Conservation (phyloP, 1,284 basidiomycete genomes). For the Cutaneotrichosporon arboriforme region DNA sequence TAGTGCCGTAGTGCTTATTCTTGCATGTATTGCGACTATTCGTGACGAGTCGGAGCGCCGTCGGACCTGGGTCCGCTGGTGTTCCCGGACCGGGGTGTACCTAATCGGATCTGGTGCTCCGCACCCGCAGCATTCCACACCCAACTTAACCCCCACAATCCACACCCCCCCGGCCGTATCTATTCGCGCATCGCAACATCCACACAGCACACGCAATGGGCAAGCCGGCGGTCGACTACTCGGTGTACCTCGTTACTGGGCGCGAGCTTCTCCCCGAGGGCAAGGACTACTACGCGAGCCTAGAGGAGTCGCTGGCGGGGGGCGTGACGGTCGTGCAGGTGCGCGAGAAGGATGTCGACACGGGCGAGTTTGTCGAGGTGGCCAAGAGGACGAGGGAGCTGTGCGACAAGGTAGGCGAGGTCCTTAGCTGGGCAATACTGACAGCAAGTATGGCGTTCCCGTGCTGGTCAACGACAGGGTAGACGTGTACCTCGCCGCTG, state of each 20-base stretch:
- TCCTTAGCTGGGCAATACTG: not conserved
- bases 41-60: not conserved
- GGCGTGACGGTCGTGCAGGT: conserved; percentile 87
- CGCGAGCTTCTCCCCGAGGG: conserved; percentile 71
- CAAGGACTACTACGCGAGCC: conserved; percentile 67
- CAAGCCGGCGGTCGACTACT: conserved; percentile 58
- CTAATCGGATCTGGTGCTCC: not conserved
- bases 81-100: not conserved
- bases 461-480: conserved; percentile 88
- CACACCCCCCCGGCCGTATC: not conserved
- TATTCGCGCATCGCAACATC: not conserved
- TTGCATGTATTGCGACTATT: not conserved
- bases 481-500: conserved; percentile 74
- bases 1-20: not conserved
- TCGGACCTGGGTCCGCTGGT: not conserved
- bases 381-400: conserved; percentile 66
- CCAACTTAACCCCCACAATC: no score
- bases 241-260: conserved; percentile 80
- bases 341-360: conserved; percentile 75
- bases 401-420: conserved; percentile 58
- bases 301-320: conserved; percentile 75
- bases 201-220: conserved; percentile 21
- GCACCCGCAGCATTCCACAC: not conserved
- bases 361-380: conserved; percentile 76
- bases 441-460: conserved; percentile 64